Conservation (phyloP, 2,329 filamentous ascomycete species). For the Neofusicoccum cordaticola region DNA sequence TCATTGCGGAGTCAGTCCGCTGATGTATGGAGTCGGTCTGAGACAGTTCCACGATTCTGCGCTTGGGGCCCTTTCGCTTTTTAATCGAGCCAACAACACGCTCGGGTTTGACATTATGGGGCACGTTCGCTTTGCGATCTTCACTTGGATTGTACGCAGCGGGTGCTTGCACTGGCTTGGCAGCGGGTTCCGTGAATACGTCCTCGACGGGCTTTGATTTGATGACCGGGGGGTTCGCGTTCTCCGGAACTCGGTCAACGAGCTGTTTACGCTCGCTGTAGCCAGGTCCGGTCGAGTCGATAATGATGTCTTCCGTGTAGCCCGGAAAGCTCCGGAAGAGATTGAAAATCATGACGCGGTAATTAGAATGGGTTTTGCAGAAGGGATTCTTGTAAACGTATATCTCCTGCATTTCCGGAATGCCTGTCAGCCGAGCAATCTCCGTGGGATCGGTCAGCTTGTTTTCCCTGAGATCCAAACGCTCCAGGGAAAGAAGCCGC, state of each 20-base stretch:
- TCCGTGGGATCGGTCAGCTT: constrained; percentile 86
- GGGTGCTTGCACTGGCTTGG: neutral
- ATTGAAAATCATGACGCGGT: constrained; percentile 91
- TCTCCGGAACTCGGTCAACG: constrained; percentile 75
- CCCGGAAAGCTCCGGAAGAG: constrained; percentile 87
- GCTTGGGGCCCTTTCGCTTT: constrained; percentile 51
- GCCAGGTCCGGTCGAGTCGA: constrained; percentile 80
- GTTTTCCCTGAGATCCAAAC: constrained; percentile 89
- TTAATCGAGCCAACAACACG: constrained; percentile 14
- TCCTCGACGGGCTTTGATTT: constrained; percentile 64
- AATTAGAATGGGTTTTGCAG: constrained; percentile 78
- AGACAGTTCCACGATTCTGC: constrained; percentile 58
- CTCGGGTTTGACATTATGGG: neutral
- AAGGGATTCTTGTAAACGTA: constrained; percentile 94
- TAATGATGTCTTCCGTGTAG: constrained; percentile 83
- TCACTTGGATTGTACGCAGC: neutral
- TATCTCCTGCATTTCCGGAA: constrained; percentile 87
- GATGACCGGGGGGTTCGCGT: constrained; percentile 73
- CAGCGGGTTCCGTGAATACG: constrained; percentile 20
- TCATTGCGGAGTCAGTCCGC: constrained; percentile 15
- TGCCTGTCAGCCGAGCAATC: constrained; percentile 80
- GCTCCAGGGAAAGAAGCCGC: constrained; percentile 80
- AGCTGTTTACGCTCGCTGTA: constrained; percentile 83
- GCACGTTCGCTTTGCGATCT: neutral
- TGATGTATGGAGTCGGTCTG: constrained; percentile 34